Evolutionary conservation across 192 early-diverging fungal genomes (phyloP), one percentile per base, ranked within the genome.

Genomic region (Coemansia biformis): DNA sequence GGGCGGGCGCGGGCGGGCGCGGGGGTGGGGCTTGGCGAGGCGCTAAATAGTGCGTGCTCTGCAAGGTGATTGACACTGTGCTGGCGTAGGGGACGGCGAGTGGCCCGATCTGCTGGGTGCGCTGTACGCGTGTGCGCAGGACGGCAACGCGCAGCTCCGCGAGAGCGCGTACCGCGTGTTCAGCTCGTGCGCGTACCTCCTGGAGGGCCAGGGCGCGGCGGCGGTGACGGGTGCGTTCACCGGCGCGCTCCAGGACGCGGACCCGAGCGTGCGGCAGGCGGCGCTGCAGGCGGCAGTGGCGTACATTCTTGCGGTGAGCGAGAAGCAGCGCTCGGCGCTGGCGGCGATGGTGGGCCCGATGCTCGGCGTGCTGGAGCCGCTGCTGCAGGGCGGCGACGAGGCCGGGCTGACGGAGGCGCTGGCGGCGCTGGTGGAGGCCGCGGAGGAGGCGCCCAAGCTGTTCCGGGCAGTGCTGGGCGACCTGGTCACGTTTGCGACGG

Each of bases 141-240:
- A 92, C 15, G 70, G 79, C 45, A 76, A 81, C 5, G 69, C 82
- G 21, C 84, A 79, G 47, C 87, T 86, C 46, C 83, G 90, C 37
- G 90, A 92, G 70, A 84, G 86, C 44, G 91, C 87, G 39, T 93
- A 94, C 78, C 84, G 87, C 51, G 86, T 98, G 48, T 88, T 98
- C 57, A 80, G 83, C 22, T 76, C 85, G 43, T 86, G 92, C 34
- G 86, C 93, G 33, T 78, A 79, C 21, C 51, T 95, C 54, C 83
- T 95, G 39, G 65, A 78, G 22, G 80, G 79, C 44, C 82, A 91
- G 67, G 79, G 85, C 54, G 72, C 75, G 1, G 80, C 83, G 32
- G 66, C 83, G 10, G 75, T 93, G 54, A 86, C 78, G 48, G 73
- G 67, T 11, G 80, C 90, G 11, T 91, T 94, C 38, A 75, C 67